Percentiles rank a stretch among this genome's conserved stretches.
These are phyloP conservation scores for Rhodomyrtus tomentosa DNA, from an alignment of 345 rosid species.

Conservation along the genomic window DNA sequence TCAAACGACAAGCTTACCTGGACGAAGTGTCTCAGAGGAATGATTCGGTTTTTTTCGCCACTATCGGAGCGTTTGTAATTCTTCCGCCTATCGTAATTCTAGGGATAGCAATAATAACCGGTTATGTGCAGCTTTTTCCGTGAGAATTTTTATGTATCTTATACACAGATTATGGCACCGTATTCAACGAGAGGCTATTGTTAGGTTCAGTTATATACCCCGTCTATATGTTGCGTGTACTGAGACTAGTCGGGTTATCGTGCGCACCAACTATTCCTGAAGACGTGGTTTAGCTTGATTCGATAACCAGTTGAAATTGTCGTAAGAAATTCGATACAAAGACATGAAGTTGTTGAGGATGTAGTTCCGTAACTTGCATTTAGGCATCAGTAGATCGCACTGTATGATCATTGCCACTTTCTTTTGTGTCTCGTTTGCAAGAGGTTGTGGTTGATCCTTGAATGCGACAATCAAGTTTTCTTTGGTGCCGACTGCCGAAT, in stretches of 20 bases:
- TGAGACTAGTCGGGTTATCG: neutral
- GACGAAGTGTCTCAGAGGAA: constrained; percentile 80
- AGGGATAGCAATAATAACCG: constrained; percentile 62
- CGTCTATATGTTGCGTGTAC: neutral
- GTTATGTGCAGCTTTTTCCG: constrained; percentile 92
- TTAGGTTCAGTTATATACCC: neutral
- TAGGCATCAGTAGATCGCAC: neutral
- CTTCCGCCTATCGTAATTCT: constrained; percentile 73
- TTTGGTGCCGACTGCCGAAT: neutral
- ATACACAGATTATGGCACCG: neutral
- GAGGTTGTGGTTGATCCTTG: neutral
- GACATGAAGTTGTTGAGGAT: neutral
- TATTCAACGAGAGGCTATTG: neutral
- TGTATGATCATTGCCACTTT: neutral
- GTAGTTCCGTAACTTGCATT: neutral
- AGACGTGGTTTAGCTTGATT: neutral
- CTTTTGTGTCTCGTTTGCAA: neutral
- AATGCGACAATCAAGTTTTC: neutral
- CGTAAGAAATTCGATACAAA: neutral
- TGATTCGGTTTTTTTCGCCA: constrained; percentile 79
- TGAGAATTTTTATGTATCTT: constrained; percentile 7
- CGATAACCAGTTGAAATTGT: neutral
- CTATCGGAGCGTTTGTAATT: constrained; percentile 73
- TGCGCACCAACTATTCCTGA: neutral
- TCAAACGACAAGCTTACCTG: constrained; percentile 69